These are phyloP conservation scores for Telopea speciosissima DNA, from an alignment of 177 flowering plant species.

Conservation along the genomic window DNA sequence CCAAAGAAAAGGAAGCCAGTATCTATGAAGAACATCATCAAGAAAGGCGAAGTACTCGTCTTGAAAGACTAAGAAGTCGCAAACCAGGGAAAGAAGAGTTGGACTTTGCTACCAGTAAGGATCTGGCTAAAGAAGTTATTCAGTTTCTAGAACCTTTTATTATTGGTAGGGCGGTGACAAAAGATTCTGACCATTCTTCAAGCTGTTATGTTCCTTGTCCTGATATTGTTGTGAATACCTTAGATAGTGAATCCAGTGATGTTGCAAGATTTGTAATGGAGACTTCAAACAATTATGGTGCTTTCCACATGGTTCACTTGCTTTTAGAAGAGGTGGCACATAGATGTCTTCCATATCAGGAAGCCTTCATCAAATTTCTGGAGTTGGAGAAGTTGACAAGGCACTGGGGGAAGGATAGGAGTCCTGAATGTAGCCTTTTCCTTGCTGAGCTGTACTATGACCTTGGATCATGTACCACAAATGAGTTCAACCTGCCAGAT, in stretches of 20 bases:
- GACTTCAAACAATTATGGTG: slow-evolving; percentile 63
- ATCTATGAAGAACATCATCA: slow-evolving; percentile 68
- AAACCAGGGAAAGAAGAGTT: slow-evolving; percentile 82
- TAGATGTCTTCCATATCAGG: slow-evolving; percentile 39
- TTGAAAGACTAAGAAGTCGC: slow-evolving; percentile 78
- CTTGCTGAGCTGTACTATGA: slow-evolving; percentile 87
- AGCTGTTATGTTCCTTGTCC: slow-evolving; percentile 19
- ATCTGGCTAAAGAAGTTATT: slow-evolving; percentile 51
- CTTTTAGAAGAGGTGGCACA: slow-evolving; percentile 64
- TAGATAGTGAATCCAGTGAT: slow-evolving; percentile 35
- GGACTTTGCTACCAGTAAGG: slow-evolving; percentile 48
- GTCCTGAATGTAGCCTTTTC: slow-evolving; percentile 75
- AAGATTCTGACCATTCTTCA: slow-evolving; percentile 24
- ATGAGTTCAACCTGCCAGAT: slow-evolving; percentile 29
- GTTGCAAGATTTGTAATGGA: slow-evolving; percentile 47
- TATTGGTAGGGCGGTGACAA: slow-evolving; percentile 24
- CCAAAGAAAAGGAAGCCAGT: slow-evolving; percentile 50
- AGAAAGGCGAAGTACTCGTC: slow-evolving; percentile 90
- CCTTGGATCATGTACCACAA: slow-evolving; percentile 43
- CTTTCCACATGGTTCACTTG: slow-evolving; percentile 77
- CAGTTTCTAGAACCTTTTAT: slow-evolving; percentile 63
- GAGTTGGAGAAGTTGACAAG: slow-evolving; percentile 88
- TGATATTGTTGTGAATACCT: slow-evolving; percentile 20
- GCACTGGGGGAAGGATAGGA: slow-evolving; percentile 63
- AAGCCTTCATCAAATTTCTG: slow-evolving; percentile 48